Evolutionary conservation across 192 early-diverging fungal species (phyloP), one percentile per base, ranked within the genome.

Genomic region (Backusella australiensis): DNA sequence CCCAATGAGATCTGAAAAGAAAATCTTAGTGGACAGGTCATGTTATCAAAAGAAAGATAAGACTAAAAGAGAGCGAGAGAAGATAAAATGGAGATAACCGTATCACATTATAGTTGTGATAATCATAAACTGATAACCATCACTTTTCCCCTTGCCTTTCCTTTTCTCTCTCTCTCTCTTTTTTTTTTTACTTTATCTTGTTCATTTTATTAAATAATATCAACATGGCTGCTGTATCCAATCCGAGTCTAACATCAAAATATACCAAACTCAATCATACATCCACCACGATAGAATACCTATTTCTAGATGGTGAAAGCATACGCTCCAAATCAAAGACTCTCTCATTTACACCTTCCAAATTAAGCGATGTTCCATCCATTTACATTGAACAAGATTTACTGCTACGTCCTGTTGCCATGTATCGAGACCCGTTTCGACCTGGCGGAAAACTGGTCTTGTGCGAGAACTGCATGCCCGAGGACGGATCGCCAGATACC

Each of bases 381-480:
- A 80, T 83, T 23, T 72, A 88, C 68, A 26, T 23, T 4, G 12
- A 3, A 23, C 36, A 70, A 4, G 84, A 88, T 71, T 75, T 88
- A 36, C 65, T 85, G 17, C 52, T 88, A 23, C 42, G 71, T 6
- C 87, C 87, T 21, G 81, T 76, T 3, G 82, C 87, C 71, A 75
- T 88, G 39, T 88, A 85, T 36, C 78, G 71, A 42, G 87, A 88
- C 63, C 87, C 87, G 4, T 88, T 88, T 84, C 76, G 83, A 29
- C 69, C 44, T 9, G 81, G 83, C 1, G 80, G 78, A 46, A 88
- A 85, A 41, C 63, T 88, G 2, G 87, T 88, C 11, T 69, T 88
- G 35, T 75, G 72, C 67, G 87, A 88, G 72, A 86, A 80, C 49
- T 88, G 76, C 9, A 67, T 81, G 59, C 74, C 83, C 38, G 84